Evolutionary conservation across 352 stramenopile species (phyloP), one percentile per base, ranked within the genome.

Genomic region (Globisporangium yorkense): DNA sequence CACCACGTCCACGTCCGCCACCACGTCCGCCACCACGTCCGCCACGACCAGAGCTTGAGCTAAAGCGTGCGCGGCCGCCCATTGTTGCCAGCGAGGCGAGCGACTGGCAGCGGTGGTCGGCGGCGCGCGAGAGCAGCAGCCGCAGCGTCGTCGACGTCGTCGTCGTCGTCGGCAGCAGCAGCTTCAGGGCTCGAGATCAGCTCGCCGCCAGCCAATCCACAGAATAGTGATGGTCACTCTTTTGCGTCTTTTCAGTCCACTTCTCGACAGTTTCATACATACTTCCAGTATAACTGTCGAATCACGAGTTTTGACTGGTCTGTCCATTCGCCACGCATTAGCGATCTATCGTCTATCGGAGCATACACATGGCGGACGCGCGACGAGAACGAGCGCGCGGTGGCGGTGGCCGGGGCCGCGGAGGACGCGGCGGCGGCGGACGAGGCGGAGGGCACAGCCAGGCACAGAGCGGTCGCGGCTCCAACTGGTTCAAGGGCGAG

Each of bases 401-500:
- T 12, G 33, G 27, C 43, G 61, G 49, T 13, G 67, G 68, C 5
- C 56, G 68, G 29, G 64, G 64, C 21, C 48, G 61, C 29, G 65
- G 71, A 6, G 59, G 69, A 1, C 59, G 63, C 7, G 66, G 62
- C 16, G 50, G 54, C 7, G 55, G 64, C n/a, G 31, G 63, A 12
- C 54, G 64, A 15, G 44, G 58, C 13, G 51, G 63, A n/a, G 48
- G 65, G 10, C 27, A 41, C 3, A 41, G 56, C 47, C 44, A 49
- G 16, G 39, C 27, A 43, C 45, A 39, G 27, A 39, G 48, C 18
- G 24, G 13, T 5, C 60, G 67, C 5, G 39, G 59, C n/a, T 56
- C 67, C 16, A 49, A 70, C 20, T 77, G 72, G 70, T 88, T 81
- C 63, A 80, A 82, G 29, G 71, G 63, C 44, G 74, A 83, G 50